These are phyloP conservation scores for Fusarium mexicanum DNA, from an alignment of 2,329 filamentous ascomycete species.

Conservation along the genomic window DNA sequence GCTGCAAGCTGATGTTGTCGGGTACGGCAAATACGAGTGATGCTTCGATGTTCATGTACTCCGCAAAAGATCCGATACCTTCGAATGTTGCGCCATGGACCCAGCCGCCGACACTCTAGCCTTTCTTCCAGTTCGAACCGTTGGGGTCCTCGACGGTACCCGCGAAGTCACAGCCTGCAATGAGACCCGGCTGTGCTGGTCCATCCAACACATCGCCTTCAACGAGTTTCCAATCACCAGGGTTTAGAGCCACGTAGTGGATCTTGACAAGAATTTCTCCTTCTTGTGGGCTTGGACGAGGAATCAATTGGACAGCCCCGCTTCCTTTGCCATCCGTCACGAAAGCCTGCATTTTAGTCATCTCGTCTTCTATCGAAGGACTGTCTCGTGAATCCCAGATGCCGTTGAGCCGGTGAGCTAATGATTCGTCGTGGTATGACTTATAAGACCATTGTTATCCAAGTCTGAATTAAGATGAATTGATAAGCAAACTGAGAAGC, in stretches of 20 bases:
- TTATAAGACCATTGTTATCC: no score
- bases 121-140: background rate
- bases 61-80: background rate
- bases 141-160: background rate
- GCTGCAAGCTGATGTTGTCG: background rate
- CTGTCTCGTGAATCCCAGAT: background rate
- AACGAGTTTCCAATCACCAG: conserved; percentile 13
- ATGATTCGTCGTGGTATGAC: background rate
- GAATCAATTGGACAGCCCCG: background rate
- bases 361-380: background rate
- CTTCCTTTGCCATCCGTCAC: background rate
- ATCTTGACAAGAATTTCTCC: conserved; percentile 1
- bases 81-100: background rate
- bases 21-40: conserved; percentile 2
- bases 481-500: background rate
- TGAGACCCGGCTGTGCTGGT: background rate
- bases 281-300: background rate
- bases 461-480: background rate
- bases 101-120: conserved; percentile 5
- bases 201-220: background rate
- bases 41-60: background rate
- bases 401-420: background rate
- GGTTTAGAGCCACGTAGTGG: background rate
- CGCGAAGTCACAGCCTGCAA: conserved; percentile 8
- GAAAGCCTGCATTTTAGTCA: conserved; percentile 4